phyloP scores from a whole-genome alignment of 345 rosid genomes.

The Citrus australasica region DNA sequence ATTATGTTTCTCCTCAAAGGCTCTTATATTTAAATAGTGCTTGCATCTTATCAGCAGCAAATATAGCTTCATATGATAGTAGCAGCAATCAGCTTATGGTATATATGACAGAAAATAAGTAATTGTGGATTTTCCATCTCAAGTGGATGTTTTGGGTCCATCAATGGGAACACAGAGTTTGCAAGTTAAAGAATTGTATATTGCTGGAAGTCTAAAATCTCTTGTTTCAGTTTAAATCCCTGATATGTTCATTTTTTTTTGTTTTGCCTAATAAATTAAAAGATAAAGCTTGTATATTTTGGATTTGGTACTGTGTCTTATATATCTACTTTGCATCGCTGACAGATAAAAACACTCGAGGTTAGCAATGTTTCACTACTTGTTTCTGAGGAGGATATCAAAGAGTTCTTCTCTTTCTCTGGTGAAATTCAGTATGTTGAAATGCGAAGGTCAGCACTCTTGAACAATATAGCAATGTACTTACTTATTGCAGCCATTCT shows the following conservation, averaged over 20 bases:
- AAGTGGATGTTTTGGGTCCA: background rate
- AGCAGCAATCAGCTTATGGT: background rate
- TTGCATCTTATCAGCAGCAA: background rate
- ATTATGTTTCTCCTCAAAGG: background rate
- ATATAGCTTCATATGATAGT: background rate
- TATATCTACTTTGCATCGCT: constrained; percentile 1
- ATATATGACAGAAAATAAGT: background rate
- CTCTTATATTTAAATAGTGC: background rate
- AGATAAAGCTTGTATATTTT: background rate
- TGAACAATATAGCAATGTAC: background rate
- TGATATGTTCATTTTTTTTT: background rate
- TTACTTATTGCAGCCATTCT: background rate
- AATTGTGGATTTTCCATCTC: background rate
- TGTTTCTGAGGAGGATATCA: constrained; percentile 35
- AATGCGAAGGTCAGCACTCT: constrained; percentile 35
- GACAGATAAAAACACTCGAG: constrained; percentile 44
- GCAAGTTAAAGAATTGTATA: background rate
- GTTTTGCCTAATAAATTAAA: too few relatives aligned
- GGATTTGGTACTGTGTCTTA: background rate
- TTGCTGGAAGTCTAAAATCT: too few relatives aligned
- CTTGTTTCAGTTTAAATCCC: background rate
- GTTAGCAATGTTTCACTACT: constrained; percentile 42
- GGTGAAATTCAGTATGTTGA: constrained; percentile 46
- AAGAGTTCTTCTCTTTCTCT: constrained; percentile 52
- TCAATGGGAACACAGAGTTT: background rate